phyloP scores from a whole-genome alignment of 495 filamentous ascomycete species.

The Aspergillus coremiiformis region DNA sequence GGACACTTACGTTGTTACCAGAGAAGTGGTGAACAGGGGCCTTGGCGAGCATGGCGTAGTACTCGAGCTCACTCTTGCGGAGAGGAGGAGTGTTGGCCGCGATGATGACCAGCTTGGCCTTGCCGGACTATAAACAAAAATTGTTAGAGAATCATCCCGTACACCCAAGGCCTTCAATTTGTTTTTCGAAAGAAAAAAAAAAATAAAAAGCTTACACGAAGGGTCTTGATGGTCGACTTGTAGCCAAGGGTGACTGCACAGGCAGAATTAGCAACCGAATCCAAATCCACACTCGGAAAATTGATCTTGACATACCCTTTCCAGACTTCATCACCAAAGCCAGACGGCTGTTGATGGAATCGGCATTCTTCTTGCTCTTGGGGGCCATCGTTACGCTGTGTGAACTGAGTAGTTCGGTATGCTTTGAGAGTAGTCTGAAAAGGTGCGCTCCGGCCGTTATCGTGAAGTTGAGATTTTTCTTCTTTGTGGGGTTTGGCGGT shows the following conservation, averaged over 20 bases:
- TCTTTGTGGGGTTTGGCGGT: background rate
- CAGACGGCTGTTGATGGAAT: conserved; percentile 83
- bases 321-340: conserved; percentile 95
- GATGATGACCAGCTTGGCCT: conserved; percentile 65
- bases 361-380: conserved; percentile 90
- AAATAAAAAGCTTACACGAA: conserved; percentile 53
- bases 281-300: background rate
- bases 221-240: conserved; percentile 92
- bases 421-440: conserved; percentile 14
- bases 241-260: conserved; percentile 72
- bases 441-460: conserved; percentile 35
- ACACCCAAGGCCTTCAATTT: background rate
- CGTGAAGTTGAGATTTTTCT: conserved; percentile 13
- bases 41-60: conserved; percentile 89
- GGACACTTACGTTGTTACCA: conserved; percentile 87
- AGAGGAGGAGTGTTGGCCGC: conserved; percentile 94
- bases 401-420: conserved; percentile 19
- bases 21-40: conserved; percentile 91
- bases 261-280: conserved; percentile 3
- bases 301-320: conserved; percentile 51
- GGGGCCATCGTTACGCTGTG: conserved; percentile 67
- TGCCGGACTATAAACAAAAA: conserved; percentile 26
- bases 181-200: no score
- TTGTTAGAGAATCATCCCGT: background rate
- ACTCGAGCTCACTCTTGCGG: conserved; percentile 90